These are phyloP conservation scores for Trametes meyenii DNA, from an alignment of 768 basidiomycete genomes.

Conservation along the genomic window DNA sequence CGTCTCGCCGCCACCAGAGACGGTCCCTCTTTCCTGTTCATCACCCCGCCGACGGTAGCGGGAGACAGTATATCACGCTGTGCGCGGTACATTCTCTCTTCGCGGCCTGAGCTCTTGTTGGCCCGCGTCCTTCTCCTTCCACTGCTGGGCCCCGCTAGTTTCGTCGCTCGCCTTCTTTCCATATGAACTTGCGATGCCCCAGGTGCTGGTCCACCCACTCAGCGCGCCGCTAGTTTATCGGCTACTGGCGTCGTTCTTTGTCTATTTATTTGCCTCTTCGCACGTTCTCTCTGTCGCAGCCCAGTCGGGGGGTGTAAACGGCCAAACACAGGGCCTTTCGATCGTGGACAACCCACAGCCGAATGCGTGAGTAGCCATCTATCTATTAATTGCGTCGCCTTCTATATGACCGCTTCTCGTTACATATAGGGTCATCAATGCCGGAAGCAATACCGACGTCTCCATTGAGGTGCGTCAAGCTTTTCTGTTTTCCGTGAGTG, in stretches of 20 bases:
- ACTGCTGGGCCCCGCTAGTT: conserved; percentile 20
- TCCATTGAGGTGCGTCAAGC: conserved; percentile 34
- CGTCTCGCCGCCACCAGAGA: too few species aligned
- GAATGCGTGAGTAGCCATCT: conserved; percentile 9
- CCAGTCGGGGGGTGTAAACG: conserved; percentile 21
- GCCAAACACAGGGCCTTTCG: conserved; percentile 35
- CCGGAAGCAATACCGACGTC: conserved; percentile 31
- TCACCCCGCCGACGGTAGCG: background rate
- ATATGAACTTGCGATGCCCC: conserved; percentile 21
- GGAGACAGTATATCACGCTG: conserved; percentile 8
- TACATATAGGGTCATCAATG: conserved; percentile 27
- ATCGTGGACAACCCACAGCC: conserved; percentile 27
- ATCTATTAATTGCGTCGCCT: background rate
- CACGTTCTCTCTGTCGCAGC: conserved; percentile 15
- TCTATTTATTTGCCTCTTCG: conserved; percentile 8
- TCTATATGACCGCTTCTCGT: background rate
- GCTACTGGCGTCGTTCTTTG: conserved; percentile 17
- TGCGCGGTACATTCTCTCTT: background rate
- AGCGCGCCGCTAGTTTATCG: conserved; percentile 1
- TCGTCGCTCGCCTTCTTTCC: conserved; percentile 7
- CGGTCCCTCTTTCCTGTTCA: background rate
- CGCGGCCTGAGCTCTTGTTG: conserved; percentile 9
- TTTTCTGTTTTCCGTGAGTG: background rate
- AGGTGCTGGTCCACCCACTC: conserved; percentile 24
- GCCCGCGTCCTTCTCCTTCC: conserved; percentile 1